phyloP scores from a whole-genome alignment of 768 basidiomycete genomes.

The Mycena crocata region DNA sequence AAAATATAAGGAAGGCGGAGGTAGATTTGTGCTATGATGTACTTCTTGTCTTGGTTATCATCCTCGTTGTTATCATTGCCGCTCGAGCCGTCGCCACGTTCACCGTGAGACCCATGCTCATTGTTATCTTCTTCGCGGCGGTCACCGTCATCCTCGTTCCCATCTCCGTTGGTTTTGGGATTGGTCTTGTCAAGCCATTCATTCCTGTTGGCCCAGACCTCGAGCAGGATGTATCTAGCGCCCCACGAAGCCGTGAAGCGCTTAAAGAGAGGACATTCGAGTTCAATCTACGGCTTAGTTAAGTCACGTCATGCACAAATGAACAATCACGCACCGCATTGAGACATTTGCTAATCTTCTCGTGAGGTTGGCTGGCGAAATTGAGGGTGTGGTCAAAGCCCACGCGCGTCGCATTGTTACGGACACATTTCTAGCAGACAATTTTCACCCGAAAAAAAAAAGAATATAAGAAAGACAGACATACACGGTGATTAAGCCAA shows the following conservation, averaged over 20 bases:
- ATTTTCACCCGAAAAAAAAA: not conserved
- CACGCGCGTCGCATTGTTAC: not conserved
- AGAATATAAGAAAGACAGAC: not conserved
- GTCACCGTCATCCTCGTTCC: no score
- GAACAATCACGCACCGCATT: not conserved
- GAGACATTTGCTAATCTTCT: not conserved
- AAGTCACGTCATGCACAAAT: not conserved
- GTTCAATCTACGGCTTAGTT: not conserved
- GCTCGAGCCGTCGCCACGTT: no score
- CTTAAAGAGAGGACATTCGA: conserved; percentile 8
- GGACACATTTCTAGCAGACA: not conserved
- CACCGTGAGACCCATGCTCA: no score
- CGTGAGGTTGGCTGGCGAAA: not conserved
- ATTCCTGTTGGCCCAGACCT: not conserved
- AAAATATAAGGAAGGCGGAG: no score
- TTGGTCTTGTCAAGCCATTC: conserved; percentile 5
- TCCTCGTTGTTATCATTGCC: no score
- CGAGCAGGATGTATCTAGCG: not conserved
- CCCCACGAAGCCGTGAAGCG: conserved; percentile 2
- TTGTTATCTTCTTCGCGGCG: no score
- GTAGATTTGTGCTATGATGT: no score
- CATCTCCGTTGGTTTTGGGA: not conserved
- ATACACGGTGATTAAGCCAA: not conserved
- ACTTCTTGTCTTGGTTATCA: no score
- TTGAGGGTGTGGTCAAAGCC: not conserved